These are phyloP conservation scores for Phlebopus sp. DNA, from an alignment of 1,284 basidiomycete genomes.

Conservation along the genomic window DNA sequence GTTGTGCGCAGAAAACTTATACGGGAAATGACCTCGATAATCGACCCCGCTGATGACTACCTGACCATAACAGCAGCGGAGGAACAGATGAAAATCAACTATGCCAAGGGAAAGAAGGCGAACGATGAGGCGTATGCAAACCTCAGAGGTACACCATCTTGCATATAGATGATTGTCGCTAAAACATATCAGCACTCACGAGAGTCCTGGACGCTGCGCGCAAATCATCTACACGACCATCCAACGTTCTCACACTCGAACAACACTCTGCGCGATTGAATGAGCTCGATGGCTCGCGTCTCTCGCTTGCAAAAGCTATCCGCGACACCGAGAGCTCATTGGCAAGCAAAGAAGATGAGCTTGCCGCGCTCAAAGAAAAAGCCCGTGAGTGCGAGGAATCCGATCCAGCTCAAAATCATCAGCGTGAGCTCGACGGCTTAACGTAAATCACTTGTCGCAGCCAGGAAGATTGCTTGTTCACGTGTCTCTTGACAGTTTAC, in stretches of 20 bases:
- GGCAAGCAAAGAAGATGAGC: slow-evolving; percentile 65
- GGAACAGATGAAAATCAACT: slow-evolving; percentile 57
- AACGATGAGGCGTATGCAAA: slow-evolving; percentile 60
- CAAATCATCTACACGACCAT: slow-evolving; percentile 65
- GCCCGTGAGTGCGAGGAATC: slow-evolving; percentile 56
- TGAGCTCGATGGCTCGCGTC: slow-evolving; percentile 57
- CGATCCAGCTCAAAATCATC: slow-evolving; percentile 69
- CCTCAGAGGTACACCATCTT: slow-evolving; percentile 47
- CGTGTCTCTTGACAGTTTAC: slow-evolving; percentile 42
- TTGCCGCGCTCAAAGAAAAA: slow-evolving; percentile 63
- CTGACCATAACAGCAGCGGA: slow-evolving; percentile 68
- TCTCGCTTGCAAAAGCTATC: slow-evolving; percentile 72
- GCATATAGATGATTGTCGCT: neutral
- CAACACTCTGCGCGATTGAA: slow-evolving; percentile 60
- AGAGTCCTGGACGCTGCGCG: slow-evolving; percentile 65
- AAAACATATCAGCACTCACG: slow-evolving; percentile 49
- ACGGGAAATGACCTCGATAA: slow-evolving; percentile 61
- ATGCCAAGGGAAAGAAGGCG: slow-evolving; percentile 57
- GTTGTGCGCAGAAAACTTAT: slow-evolving; percentile 53
- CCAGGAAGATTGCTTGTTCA: slow-evolving; percentile 6
- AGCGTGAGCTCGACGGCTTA: slow-evolving; percentile 61
- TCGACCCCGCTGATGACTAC: slow-evolving; percentile 74
- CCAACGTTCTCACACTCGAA: slow-evolving; percentile 62
- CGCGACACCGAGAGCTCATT: slow-evolving; percentile 66
- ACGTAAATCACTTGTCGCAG: slow-evolving; percentile 47